Evolutionary conservation across 108 stramenopile genomes (phyloP).

Genomic region (Tribonema minus): DNA sequence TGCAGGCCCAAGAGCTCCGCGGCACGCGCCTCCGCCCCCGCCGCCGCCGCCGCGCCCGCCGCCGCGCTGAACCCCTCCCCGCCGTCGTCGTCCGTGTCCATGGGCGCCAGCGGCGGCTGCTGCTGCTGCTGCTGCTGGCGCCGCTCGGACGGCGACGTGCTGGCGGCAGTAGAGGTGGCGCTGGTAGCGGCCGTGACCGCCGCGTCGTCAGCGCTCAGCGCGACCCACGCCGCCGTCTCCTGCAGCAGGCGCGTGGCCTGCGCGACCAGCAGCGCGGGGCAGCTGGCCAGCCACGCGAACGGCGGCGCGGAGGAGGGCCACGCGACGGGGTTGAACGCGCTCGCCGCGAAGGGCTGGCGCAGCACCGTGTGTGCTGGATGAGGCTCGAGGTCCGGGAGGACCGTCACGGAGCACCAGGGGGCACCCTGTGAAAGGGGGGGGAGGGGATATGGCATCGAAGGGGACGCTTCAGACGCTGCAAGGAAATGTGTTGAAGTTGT

Average conservation of each 20-base stretch:
- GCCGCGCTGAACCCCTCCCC: neutral
- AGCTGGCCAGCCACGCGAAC: slow-evolving; percentile 7
- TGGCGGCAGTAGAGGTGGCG: too few relatives aligned
- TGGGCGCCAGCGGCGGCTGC: too few relatives aligned
- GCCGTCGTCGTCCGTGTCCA: too few relatives aligned
- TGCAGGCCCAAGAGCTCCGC: neutral
- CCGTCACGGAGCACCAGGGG: neutral
- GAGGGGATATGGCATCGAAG: too few relatives aligned
- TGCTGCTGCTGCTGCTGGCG: neutral
- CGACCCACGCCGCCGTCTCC: neutral
- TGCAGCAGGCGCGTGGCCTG: slow-evolving; percentile 6
- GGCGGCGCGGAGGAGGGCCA: slow-evolving; percentile 8
- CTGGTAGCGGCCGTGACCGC: neutral
- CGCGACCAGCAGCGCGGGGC: slow-evolving; percentile 2
- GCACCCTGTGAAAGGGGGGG: too few relatives aligned
- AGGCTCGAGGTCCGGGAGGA: neutral
- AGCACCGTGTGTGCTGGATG: too few relatives aligned
- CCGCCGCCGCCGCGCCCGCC: neutral
- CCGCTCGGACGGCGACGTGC: neutral
- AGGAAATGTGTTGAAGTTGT: too few relatives aligned
- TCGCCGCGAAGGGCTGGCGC: too few relatives aligned
- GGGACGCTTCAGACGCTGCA: too few relatives aligned
- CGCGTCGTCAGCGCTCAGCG: neutral
- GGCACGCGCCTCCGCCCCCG: too few relatives aligned
- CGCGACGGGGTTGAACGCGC: too few relatives aligned